These are phyloP conservation scores for Beauveria brongniartii DNA, from an alignment of 2,329 filamentous ascomycete species.

Conservation along the genomic window DNA sequence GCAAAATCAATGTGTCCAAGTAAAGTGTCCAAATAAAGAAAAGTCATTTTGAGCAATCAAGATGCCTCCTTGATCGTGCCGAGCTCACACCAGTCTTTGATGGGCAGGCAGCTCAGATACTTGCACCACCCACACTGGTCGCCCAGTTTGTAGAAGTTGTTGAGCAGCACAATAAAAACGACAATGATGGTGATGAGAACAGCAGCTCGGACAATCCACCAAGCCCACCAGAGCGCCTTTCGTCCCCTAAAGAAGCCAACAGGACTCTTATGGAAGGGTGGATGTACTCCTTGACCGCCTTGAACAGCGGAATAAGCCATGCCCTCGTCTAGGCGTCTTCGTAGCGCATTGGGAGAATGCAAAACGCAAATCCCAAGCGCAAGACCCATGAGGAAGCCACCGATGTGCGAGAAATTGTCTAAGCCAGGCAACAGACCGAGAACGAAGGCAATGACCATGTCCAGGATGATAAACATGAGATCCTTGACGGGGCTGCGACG, in stretches of 20 bases:
- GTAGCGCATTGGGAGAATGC: slow-evolving; percentile 75
- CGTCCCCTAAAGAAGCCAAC: slow-evolving; percentile 83
- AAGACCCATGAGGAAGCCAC: slow-evolving; percentile 88
- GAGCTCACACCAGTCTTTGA: slow-evolving; percentile 60
- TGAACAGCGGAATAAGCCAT: slow-evolving; percentile 65
- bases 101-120: slow-evolving; percentile 79
- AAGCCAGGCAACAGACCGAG: slow-evolving; percentile 84
- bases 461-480: slow-evolving; percentile 76
- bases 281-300: slow-evolving; percentile 37
- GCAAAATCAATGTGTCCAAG: slow-evolving; percentile 4
- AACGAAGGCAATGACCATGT: slow-evolving; percentile 84
- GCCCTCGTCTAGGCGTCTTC: slow-evolving; percentile 63
- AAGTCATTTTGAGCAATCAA: background rate
- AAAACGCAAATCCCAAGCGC: slow-evolving; percentile 79
- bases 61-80: slow-evolving; percentile 25
- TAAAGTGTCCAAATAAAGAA: slow-evolving; percentile 11
- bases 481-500: slow-evolving; percentile 71
- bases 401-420: slow-evolving; percentile 97
- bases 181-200: slow-evolving; percentile 74
- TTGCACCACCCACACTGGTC: slow-evolving; percentile 86
- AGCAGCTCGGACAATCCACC: slow-evolving; percentile 82
- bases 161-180: slow-evolving; percentile 76
- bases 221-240: slow-evolving; percentile 92
- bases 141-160: slow-evolving; percentile 81
- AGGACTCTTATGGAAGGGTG: slow-evolving; percentile 52